Evolutionary conservation across 2,329 filamentous ascomycete species (phyloP), one percentile per base, ranked within the genome.

Genomic region (Claviceps pusilla): DNA sequence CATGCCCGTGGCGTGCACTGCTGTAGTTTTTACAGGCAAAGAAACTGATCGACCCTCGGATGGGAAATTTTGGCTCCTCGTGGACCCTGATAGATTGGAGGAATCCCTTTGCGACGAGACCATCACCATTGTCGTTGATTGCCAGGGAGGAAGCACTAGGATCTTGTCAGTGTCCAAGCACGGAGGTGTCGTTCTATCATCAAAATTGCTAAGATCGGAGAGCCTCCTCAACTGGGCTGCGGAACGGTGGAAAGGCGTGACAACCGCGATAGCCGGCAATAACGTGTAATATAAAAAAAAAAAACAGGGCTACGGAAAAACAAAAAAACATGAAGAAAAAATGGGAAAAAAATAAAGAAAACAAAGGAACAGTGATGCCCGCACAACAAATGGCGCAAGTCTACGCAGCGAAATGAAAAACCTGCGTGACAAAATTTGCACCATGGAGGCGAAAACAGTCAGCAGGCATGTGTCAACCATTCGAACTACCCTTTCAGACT

Each of bases 61-160:
- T 60, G 75, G 69, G 59, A 76, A 73, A 63, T 76, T 74, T 64
- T 95, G 89, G 88, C 73, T 96, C 3, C 70, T 98, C 55, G 80
- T 86, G 7, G 93, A 98, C 70, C 89, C 89, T 2, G 93, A 98
- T 71, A 80, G 82, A 28, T 84, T 95, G 61, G 93, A 98, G 71
- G 93, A 97, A 71, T 80, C 78, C 9, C 70, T 95, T 47, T 95
- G 89, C 65, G 76, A 83, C 57, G 93, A 98, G 74, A 78, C 71
- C n/a, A 73, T 93, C n/a, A 90, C 84, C 3, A 72, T 95, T 39
- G 83, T 93, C 50, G 80, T 95, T n/a, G 86, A 91, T 65, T 73
- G 72, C 56, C 70, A 66, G 12, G 62, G 65, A n/a, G 77, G 73
- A 1, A 70, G 74, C 51, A 76, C 74, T 3, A 77, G 76, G 61